Evolutionary conservation across 768 basidiomycete species (phyloP), one percentile per base, ranked within the genome.

Genomic region (Leucosporidium creatinivorum): DNA sequence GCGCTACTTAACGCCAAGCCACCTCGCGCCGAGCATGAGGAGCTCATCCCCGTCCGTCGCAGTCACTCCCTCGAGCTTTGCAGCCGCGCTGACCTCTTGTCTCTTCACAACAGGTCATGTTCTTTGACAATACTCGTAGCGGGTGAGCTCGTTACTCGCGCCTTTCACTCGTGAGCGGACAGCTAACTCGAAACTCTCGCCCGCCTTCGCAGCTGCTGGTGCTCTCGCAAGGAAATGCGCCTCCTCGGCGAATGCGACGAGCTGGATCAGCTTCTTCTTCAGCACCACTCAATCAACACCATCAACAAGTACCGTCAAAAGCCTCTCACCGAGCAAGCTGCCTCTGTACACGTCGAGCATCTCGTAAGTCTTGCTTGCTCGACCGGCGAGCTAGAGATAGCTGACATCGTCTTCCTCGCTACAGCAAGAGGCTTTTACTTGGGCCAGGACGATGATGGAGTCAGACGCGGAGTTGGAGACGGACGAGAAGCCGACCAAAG

Each of bases 171-270:
- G 31, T 33, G 5, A 6, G 48, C 25, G 50, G 48, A 30, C 39
- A 61, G 39, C 39, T 7, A 44, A 15, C 39, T 44, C 33, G 33
- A 13, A 6, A 10, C 48, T 33, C 4, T 4, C 26, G 39, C 17
- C 13, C 49, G 18, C 33, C 23, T 19, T 13, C 15, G 31, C 52
- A 67, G 66, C 26, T 56, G 61, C 26, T 67, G 66, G 66, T 50
- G 50, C 36, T 7, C n/a, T 25, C 61, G 57, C 28, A 4, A 2
- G 1, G 28, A 31, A 1, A 15, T 67, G 39, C 50, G 58, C 17
- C 47, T 63, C 28, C 39, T 67, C 19, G 66, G 66, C 33, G 66
- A 67, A n/a, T 36, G 52, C 55, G 30, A 58, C 44, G 61, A 67
- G 58, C 58, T 67, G 19, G 66, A 67, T 36, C 31, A 55, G 26